A percentile compares a stretch with the other conserved stretches of the same genome.
phyloP scores from a whole-genome alignment of 2,329 filamentous ascomycete genomes.

The Aureobasidium uvarum region DNA sequence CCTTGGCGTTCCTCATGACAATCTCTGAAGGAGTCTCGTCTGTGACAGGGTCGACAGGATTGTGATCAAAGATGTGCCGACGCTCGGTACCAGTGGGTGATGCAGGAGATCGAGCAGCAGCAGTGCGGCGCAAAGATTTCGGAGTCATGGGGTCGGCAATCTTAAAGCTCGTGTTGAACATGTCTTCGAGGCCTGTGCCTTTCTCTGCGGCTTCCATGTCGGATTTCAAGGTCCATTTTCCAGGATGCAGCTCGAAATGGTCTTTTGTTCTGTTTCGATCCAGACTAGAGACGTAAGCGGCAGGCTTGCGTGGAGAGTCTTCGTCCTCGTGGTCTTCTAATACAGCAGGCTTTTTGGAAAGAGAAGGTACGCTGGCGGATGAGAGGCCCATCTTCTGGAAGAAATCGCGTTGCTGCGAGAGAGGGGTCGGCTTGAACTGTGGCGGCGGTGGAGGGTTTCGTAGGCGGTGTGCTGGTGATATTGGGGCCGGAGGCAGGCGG shows the following conservation, averaged over 20 bases:
- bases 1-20: conserved; percentile 8
- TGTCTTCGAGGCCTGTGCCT: conserved; percentile 29
- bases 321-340: conserved; percentile 5
- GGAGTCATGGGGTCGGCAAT: conserved; percentile 22
- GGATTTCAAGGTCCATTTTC: conserved; percentile 25
- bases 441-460: conserved; percentile 52
- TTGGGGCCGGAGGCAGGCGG: conserved; percentile 67
- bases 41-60: neutral
- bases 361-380: neutral
- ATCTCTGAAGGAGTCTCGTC: conserved; percentile 3
- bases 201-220: conserved; percentile 25
- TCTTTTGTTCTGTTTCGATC: conserved; percentile 25
- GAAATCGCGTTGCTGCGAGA: conserved; percentile 29
- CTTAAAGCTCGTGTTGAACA: conserved; percentile 28
- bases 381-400: conserved; percentile 29
- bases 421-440: conserved; percentile 28
- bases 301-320: neutral
- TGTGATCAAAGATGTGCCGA: conserved; percentile 4
- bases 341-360: neutral
- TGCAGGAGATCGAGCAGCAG: neutral
- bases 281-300: conserved; percentile 11
- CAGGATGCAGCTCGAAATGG: conserved; percentile 19
- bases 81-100: neutral
- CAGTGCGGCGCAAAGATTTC: neutral
- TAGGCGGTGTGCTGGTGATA: conserved; percentile 61